phyloP scores from a whole-genome alignment of 148 eudicot species.

The Fagopyrum tataricum region DNA sequence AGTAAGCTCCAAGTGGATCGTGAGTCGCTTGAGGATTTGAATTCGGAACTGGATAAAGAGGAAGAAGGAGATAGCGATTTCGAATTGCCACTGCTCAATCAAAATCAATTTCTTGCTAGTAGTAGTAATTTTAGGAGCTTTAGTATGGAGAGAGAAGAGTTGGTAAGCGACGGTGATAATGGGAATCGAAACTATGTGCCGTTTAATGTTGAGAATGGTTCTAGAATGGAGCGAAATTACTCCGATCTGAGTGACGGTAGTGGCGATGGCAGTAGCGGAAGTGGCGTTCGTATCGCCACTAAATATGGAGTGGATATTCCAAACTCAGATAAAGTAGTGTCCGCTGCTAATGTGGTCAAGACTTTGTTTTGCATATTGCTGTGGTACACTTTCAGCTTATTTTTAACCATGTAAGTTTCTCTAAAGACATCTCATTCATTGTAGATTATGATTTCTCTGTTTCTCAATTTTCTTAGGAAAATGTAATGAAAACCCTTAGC shows the following conservation, averaged over 20 bases:
- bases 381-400: slow-evolving; percentile 93
- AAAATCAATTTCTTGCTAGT: slow-evolving; percentile 4
- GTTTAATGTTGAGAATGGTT: slow-evolving; percentile 50
- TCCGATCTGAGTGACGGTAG: slow-evolving; percentile 7
- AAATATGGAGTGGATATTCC: slow-evolving; percentile 5
- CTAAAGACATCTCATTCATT: neutral
- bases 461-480: neutral
- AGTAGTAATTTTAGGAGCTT: neutral
- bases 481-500: no score
- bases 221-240: slow-evolving; percentile 14
- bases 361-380: slow-evolving; percentile 67
- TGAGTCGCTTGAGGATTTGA: slow-evolving; percentile 12
- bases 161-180: slow-evolving; percentile 18
- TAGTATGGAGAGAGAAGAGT: slow-evolving; percentile 29
- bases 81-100: slow-evolving; percentile 28
- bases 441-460: neutral
- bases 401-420: slow-evolving; percentile 78
- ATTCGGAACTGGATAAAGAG: slow-evolving; percentile 12
- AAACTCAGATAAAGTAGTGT: slow-evolving; percentile 27
- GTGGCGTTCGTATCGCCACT: neutral
- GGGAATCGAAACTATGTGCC: slow-evolving; percentile 34
- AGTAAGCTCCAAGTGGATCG: slow-evolving; percentile 14
- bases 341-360: slow-evolving; percentile 69
- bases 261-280: neutral
- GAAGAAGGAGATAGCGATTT: slow-evolving; percentile 23